Base-by-base conservation (phyloP, 371 early-diverging fungal species). In the Phascolomyces articulosus region DNA sequence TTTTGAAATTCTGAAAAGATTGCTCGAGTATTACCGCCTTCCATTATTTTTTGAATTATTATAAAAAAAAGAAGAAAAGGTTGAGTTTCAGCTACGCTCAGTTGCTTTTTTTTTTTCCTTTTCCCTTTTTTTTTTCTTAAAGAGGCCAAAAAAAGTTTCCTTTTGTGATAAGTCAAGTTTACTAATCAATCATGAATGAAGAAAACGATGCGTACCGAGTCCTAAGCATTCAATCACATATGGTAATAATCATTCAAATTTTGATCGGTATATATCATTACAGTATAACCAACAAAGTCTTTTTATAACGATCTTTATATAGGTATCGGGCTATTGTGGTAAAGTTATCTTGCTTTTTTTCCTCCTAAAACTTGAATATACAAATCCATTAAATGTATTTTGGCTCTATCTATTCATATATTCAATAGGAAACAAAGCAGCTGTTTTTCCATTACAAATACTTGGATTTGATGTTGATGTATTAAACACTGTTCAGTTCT, bases 381-480 rank as follows among this genome's bases (percentile, higher is more conserved):
- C 16, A 4, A 47, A 20, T 20, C 8, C 8, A 10, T 29, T 21
- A 53, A 29, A 60, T 49, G 44, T n/a, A n/a, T n/a, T n/a, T n/a
- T n/a, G n/a, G n/a, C n/a, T n/a, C n/a, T n/a, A n/a, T n/a, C n/a
- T n/a, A n/a, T n/a, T n/a, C n/a, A n/a, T n/a, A n/a, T n/a, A n/a
- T n/a, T n/a, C 31, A 58, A n/a, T n/a, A 86, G 78, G 80, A 26
- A 93, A 95, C 80, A 93, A 92, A 70, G 90, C 95, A 3, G 95
- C 96, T 0, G 91, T 92, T 1, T 95, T 96, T 69, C 96, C 98
- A 0, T 84, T 97, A 23, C 96, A 96, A 74, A 78, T 91, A 3
- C 83, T 95, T 0, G 96, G 96, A 16, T 93, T 88, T 74, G 93
- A 97, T 63, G 97, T 97, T 18, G 96, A 96, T 73, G 87, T 91